Conservation (phyloP, 78 protist species). For the Bodo saltans region DNA sequence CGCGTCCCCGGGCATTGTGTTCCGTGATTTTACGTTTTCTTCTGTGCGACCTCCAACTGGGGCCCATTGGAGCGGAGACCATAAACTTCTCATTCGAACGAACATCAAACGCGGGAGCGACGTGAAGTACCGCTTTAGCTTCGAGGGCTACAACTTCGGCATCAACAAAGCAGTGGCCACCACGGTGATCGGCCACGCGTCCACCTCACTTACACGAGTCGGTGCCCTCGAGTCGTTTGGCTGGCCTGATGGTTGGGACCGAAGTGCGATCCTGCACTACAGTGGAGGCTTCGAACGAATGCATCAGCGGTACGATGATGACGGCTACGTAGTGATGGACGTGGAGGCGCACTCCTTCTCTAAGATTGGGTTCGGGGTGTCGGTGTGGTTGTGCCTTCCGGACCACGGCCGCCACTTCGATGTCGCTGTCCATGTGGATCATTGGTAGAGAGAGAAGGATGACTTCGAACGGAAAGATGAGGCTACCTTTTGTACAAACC, state of each 20-base stretch:
- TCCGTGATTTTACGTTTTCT: constrained; percentile 2
- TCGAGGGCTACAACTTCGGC: constrained; percentile 27
- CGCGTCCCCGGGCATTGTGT: no score
- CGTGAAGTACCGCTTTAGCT: constrained; percentile 17
- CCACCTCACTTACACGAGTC: not conserved
- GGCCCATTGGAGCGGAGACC: not conserved
- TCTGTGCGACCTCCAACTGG: constrained; percentile 6
- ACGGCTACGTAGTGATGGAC: constrained; percentile 4
- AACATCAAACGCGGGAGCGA: constrained; percentile 1
- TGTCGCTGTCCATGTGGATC: no score
- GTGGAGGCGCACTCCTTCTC: not conserved
- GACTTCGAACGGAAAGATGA: no score
- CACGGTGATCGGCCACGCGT: constrained; percentile 7
- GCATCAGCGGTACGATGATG: not conserved
- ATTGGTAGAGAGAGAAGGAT: no score
- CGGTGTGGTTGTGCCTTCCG: constrained; percentile 29
- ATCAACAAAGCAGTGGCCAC: not conserved
- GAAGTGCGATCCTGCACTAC: not conserved
- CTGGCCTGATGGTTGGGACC: constrained; percentile 35
- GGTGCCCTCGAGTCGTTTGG: constrained; percentile 1
- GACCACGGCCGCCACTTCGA: no score
- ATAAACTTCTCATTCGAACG: constrained; percentile 5
- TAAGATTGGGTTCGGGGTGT: not conserved
- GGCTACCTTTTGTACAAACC: no score
- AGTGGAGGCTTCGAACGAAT: not conserved